phyloP scores from a whole-genome alignment of 768 basidiomycete genomes.

The Serendipita vermifera region DNA sequence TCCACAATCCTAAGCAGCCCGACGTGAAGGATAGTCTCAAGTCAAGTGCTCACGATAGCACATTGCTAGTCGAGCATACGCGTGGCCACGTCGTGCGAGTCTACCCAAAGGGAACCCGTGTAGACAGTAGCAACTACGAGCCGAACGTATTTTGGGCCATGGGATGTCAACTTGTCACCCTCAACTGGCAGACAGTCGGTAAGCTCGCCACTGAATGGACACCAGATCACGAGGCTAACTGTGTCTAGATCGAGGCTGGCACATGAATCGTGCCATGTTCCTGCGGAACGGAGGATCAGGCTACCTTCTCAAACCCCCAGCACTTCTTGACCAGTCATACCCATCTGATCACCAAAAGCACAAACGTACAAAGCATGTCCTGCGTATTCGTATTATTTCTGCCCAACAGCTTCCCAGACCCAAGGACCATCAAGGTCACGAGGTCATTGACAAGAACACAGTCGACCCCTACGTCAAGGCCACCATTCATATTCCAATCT shows the following conservation, averaged over 20 bases:
- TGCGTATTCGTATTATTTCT: constrained; percentile 52
- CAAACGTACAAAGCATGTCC: constrained; percentile 30
- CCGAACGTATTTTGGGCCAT: constrained; percentile 84
- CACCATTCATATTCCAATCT: constrained; percentile 62
- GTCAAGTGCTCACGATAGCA: constrained; percentile 10
- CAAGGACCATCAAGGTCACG: constrained; percentile 47
- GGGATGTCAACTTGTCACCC: constrained; percentile 78
- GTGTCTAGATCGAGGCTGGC: constrained; percentile 63
- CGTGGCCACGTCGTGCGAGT: constrained; percentile 68
- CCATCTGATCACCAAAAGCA: constrained; percentile 32
- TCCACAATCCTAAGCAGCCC: constrained; percentile 14
- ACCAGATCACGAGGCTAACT: background rate
- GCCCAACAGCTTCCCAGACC: constrained; percentile 80
- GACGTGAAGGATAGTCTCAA: constrained; percentile 7
- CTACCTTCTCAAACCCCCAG: constrained; percentile 79
- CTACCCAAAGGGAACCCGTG: constrained; percentile 73
- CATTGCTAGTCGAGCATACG: constrained; percentile 65
- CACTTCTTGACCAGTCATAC: constrained; percentile 36
- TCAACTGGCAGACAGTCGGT: constrained; percentile 98
- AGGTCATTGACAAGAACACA: constrained; percentile 43
- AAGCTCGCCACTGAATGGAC: constrained; percentile 19
- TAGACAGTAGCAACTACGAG: constrained; percentile 76
- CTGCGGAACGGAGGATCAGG: constrained; percentile 77
- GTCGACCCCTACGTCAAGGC: constrained; percentile 77
- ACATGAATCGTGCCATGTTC: constrained; percentile 95